phyloP scores from a whole-genome alignment of 2,329 filamentous ascomycete species.

The Uncinocarpus reesii region DNA sequence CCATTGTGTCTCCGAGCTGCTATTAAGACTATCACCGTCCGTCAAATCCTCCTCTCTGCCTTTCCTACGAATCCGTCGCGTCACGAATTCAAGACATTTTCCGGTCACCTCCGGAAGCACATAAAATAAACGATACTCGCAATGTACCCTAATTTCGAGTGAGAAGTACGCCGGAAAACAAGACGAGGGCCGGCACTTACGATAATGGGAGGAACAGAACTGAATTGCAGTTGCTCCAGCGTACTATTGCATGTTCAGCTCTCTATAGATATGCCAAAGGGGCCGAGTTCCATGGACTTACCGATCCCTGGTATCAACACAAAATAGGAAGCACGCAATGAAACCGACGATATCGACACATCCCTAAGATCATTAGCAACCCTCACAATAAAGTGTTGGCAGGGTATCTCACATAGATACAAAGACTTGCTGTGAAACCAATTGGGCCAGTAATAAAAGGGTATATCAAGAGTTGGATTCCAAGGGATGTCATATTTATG shows the following conservation, averaged over 20 bases:
- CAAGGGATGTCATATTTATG: conserved; percentile 12
- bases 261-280: background rate
- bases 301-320: conserved; percentile 12
- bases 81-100: background rate
- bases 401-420: conserved; percentile 6
- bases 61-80: background rate
- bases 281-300: background rate
- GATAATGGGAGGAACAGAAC: conserved; percentile 10
- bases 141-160: conserved; percentile 2
- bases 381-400: background rate
- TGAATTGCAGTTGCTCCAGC: conserved; percentile 10
- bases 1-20: background rate
- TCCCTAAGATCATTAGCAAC: conserved; percentile 2
- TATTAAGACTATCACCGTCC: conserved; percentile 1
- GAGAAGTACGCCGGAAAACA: background rate
- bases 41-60: background rate
- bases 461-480: conserved; percentile 11
- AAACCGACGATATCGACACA: conserved; percentile 7
- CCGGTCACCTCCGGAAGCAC: conserved; percentile 5
- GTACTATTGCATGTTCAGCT: conserved; percentile 1
- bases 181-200: background rate
- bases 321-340: conserved; percentile 11
- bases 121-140: conserved; percentile 11
- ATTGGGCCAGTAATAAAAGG: conserved; percentile 6
- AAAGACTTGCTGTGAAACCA: conserved; percentile 8